Base-by-base conservation (phyloP, 2,329 filamentous ascomycete genomes). In the Sordariomycetes sp. region DNA sequence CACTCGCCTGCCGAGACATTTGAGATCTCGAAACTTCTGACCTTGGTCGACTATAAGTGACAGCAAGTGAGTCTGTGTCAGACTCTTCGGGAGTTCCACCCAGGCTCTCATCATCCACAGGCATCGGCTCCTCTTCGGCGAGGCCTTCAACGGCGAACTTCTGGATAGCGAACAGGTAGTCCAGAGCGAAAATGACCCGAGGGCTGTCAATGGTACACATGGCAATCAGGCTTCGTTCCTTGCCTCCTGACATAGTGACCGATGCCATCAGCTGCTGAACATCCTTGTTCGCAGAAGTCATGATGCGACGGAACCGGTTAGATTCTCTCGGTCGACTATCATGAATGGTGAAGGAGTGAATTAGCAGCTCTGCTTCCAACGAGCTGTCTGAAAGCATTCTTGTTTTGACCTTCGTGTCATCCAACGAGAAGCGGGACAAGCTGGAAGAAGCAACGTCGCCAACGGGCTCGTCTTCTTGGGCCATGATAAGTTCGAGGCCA, bases 231-330 rank as follows among this genome's bases (percentile, higher is more conserved):
- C 79, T 85, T 39, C 79, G 77, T 26, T 94, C 82, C 21, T 78
- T 66, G 4, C 87, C 87, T 12, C 87, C 85, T 1, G 88, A 87
- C 58, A 98, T 93, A 0, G 88, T 93, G 4, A 98, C 66, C 53
- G 84, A 95, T 14, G 92, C 92, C 92, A 98, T 98, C 50, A 98
- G 88, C 48, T 99, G 93, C 55, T 96, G 88, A 30, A 92, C 87
- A 36, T 88, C 82, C 46, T 87, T 90, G 57, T 95, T 96, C 50
- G 88, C 87, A 36, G 94, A 80, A 2, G 88, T 88, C 92, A 98
- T 96, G 61, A 98, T 95, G 55, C 90, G 93, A 33, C 87, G 79
- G 69, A 93, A 99, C 53, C 94, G 95, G 64, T 95, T 98, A 5
- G 82, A 84, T 47, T 94, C 88, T 35, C 77, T 75, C 5, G 78